Evolutionary conservation across 208 protist genomes (phyloP).

Genomic region (Trypanosoma cruzi): DNA sequence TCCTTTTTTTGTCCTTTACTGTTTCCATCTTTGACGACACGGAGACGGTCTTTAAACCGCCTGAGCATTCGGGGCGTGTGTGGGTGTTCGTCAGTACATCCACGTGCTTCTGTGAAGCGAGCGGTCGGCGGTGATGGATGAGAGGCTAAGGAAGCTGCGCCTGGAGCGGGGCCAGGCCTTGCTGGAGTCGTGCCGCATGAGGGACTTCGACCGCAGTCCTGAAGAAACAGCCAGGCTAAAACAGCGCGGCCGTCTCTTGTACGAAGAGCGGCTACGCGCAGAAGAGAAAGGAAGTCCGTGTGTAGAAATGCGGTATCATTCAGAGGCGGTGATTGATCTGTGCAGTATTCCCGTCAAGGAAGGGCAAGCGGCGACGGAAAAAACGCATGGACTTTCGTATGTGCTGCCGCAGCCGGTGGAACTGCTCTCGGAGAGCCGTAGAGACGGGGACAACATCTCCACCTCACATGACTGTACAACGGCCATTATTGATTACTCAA

Average conservation of each 20-base stretch:
- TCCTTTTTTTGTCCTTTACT: slow-evolving; percentile 13
- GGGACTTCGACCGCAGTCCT: slow-evolving; percentile 21
- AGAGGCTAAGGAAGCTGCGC: slow-evolving; percentile 7
- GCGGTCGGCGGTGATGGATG: slow-evolving; percentile 5
- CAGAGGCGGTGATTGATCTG: background rate
- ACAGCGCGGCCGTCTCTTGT: slow-evolving; percentile 26
- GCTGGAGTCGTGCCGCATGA: slow-evolving; percentile 30
- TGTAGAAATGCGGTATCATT: background rate
- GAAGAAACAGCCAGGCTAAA: slow-evolving; percentile 38
- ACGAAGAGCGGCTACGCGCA: slow-evolving; percentile 26
- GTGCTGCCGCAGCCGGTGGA: background rate
- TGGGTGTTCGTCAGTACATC: slow-evolving; percentile 1
- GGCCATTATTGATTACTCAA: slow-evolving; percentile 2
- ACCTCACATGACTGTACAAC: background rate
- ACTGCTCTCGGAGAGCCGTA: background rate
- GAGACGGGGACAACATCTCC: background rate
- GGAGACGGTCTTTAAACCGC: no score
- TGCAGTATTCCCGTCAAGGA: background rate
- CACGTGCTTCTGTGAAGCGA: background rate
- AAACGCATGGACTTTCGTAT: background rate
- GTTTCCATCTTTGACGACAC: background rate
- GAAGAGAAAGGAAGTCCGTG: background rate
- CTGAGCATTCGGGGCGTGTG: background rate
- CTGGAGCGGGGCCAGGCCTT: slow-evolving; percentile 46
- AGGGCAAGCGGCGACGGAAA: background rate